Evolutionary conservation across 2,329 filamentous ascomycete genomes (phyloP).

Genomic region (Arthrinium puccinioides): DNA sequence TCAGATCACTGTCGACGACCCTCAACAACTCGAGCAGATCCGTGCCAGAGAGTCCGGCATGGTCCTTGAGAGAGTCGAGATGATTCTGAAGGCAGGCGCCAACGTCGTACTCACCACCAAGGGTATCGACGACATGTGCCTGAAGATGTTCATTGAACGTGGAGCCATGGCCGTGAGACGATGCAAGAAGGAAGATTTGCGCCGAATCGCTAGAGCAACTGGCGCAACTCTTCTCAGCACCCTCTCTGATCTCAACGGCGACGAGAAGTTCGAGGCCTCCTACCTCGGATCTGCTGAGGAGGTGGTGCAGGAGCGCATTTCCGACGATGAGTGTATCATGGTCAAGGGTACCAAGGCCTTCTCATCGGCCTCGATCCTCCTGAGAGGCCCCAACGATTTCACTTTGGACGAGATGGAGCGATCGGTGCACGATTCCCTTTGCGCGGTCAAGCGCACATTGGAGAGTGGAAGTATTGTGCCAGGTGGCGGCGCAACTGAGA

Average conservation of each 20-base stretch:
- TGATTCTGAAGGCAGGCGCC: conserved; percentile 95
- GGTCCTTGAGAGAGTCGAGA: conserved; percentile 86
- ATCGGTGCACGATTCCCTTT: conserved; percentile 93
- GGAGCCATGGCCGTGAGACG: conserved; percentile 92
- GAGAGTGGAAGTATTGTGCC: conserved; percentile 97
- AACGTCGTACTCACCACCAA: conserved; percentile 97
- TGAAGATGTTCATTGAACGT: conserved; percentile 91
- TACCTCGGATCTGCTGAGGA: conserved; percentile 89
- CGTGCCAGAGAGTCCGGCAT: conserved; percentile 87
- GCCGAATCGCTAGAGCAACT: conserved; percentile 92
- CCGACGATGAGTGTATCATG: conserved; percentile 96
- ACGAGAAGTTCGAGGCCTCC: conserved; percentile 90
- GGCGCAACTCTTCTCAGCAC: conserved; percentile 90
- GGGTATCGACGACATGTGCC: conserved; percentile 91
- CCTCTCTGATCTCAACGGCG: conserved; percentile 91
- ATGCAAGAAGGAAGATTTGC: conserved; percentile 97
- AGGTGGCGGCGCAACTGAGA: conserved; percentile 93
- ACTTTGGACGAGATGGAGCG: conserved; percentile 99
- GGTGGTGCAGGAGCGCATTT: conserved; percentile 96
- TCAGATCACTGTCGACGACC: conserved; percentile 96
- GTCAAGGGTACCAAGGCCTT: conserved; percentile 93
- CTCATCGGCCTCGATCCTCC: conserved; percentile 90
- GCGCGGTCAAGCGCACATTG: conserved; percentile 91
- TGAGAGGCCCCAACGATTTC: conserved; percentile 92
- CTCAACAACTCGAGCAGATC: conserved; percentile 95